Base-by-base conservation (phyloP, 2,329 filamentous ascomycete genomes). In the Ceratocystis smalleyi region DNA sequence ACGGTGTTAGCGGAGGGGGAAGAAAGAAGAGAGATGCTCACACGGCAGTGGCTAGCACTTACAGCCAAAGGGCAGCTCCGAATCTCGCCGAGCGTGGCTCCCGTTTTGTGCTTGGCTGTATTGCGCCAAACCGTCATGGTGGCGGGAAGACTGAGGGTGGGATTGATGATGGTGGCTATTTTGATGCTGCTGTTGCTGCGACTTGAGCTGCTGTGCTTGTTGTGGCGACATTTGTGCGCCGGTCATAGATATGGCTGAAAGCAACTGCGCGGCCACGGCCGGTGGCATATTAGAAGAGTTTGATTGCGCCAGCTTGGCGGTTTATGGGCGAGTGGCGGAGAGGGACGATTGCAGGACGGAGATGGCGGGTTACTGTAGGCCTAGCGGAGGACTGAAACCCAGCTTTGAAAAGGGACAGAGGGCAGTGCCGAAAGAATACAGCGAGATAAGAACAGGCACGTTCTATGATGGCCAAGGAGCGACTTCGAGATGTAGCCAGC, bases 11-110 rank as follows among this genome's bases (percentile, higher is more conserved):
- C 27, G 32, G 51, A 17, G 10, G 32, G 22, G n/a, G 17, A 27
- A 15, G 24, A 15, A 22, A 51, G 12, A 47, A 22, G 8, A 10
- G 24, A 49, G 32, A 27, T n/a, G 32, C 27, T 27, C 10, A 19
- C 32, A 43, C 30, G 12, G 32, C 17, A 27, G 19, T 27, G 19
- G 10, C n/a, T 8, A 17, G 12, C 3, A 80, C 84, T 69, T 79
- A 88, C 85, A 88, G 71, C 85, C 85, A 78, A 88, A 88, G 45
- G 83, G 81, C 71, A 81, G 75, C 68, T 80, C 40, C 22, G 78
- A 75, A 70, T 82, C 77, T 70, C 79, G 51, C 17, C 55, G 65
- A 15, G 76, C 22, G 35, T 66, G 43, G 30, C 1, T n/a, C 19
- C 24, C 51, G 54, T 35, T 27, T 19, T 59, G 3, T 61, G 59